These are phyloP conservation scores for Tolypocladium album DNA, from an alignment of 2,329 filamentous ascomycete genomes.

Conservation along the genomic window DNA sequence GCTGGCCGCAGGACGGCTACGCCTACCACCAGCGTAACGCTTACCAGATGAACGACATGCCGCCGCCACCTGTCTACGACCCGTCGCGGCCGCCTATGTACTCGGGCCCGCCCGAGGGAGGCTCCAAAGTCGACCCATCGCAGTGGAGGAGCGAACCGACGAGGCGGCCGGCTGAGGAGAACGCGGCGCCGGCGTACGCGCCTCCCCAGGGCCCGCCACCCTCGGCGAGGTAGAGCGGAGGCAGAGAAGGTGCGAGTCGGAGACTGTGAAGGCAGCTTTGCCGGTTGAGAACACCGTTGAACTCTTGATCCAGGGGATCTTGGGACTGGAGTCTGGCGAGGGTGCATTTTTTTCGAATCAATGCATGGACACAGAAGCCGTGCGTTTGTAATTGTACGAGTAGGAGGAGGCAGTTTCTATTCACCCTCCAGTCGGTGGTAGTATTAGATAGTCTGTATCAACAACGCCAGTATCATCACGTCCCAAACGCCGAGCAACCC, in stretches of 20 bases:
- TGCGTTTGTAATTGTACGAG: not conserved
- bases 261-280: not conserved
- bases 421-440: not conserved
- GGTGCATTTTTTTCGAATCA: not conserved
- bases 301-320: no score
- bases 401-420: not conserved
- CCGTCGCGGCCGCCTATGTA: conserved; percentile 47
- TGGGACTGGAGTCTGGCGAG: not conserved
- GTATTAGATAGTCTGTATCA: not conserved
- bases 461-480: not conserved
- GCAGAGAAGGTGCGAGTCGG: not conserved
- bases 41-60: conserved; percentile 41
- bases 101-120: conserved; percentile 33
- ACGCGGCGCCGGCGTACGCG: conserved; percentile 17
- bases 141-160: conserved; percentile 25
- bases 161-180: conserved; percentile 12
- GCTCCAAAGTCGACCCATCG: conserved; percentile 41
- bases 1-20: conserved; percentile 14
- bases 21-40: conserved; percentile 11
- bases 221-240: conserved; percentile 1
- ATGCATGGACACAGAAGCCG: not conserved
- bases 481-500: not conserved
- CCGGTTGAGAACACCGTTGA: not conserved
- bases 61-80: conserved; percentile 48
- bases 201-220: conserved; percentile 41